phyloP scores from a whole-genome alignment of 306 rosid species.

The Notholithocarpus densiflorus region DNA sequence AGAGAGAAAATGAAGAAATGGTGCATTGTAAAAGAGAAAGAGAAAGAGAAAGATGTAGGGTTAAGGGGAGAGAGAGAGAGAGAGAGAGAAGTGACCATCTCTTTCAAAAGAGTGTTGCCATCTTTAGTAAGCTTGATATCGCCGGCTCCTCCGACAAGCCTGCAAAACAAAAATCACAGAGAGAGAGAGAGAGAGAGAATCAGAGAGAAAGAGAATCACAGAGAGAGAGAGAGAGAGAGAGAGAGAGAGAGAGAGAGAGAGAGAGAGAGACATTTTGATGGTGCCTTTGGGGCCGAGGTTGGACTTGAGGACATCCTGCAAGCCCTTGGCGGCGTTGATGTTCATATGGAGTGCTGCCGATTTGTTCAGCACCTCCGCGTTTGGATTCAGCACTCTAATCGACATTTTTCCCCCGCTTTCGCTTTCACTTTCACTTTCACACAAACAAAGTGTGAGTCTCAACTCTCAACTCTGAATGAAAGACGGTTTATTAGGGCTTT shows the following conservation, averaged over 20 bases:
- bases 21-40: no score
- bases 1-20: neutral
- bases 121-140: slow-evolving; percentile 97
- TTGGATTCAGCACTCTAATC: slow-evolving; percentile 73
- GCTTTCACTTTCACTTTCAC: no score
- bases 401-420: slow-evolving; percentile 43
- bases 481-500: no score
- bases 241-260: neutral
- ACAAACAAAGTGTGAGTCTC: no score
- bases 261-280: slow-evolving; percentile 60
- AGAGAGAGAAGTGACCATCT: slow-evolving; percentile 53
- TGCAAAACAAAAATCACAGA: slow-evolving; percentile 5
- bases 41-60: slow-evolving; percentile 24
- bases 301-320: slow-evolving; percentile 87
- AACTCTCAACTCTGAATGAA: no score
- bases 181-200: neutral
- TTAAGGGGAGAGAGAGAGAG: neutral
- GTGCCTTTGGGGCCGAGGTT: slow-evolving; percentile 99
- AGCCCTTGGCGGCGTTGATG: slow-evolving; percentile 97
- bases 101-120: slow-evolving; percentile 92
- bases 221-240: no score
- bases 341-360: slow-evolving; percentile 96
- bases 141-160: slow-evolving; percentile 98
- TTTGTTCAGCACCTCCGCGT: slow-evolving; percentile 95
- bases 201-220: no score